Evolutionary conservation across 305 asterid genomes (phyloP), one percentile per base, ranked within the genome.

Genomic region (Withania somnifera): DNA sequence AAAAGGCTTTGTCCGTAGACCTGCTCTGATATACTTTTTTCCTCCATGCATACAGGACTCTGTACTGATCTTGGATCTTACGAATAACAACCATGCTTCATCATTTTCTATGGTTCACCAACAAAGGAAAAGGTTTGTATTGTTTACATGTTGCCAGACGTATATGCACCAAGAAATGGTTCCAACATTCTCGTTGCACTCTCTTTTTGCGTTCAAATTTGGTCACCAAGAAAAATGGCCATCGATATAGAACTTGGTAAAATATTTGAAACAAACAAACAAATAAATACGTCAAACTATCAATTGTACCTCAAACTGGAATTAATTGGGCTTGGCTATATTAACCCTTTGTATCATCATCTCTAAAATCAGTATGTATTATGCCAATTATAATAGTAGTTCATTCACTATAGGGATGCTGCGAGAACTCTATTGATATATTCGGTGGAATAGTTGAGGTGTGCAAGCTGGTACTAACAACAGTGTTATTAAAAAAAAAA

Each of bases 71-170:
- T 92, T 94, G 94, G 98, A 97, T 88, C 88, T 95, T 88, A 86
- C 93, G 52, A 85, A 83, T 81, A 91, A 90, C 60, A 90, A 89
- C 87, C 98, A 91, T 45, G 97, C 91, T 82, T 93, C 99, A 61
- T 97, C 99, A 45, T 97, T 97, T 90, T 95, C 95, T 95, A 93
- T 97, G 95, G 86, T 91, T 86, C 92, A 97, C 85, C 96, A 89
- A 84, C 98, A 90, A 84, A 89, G 91, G 36, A 97, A 88, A 91
- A 93, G 99, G 99, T 95, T 73, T 36, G 86, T 73, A 51, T 28
- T 51, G 45, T 53, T 51, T 52, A 28, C n/a, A 7, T 75, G 10
- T 42, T 40, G 34, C 56, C 42, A 75, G 80, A 75, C 50, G 11
- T 53, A 51, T 75, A 75, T 75, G 30, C 63, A 51, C 47, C 63